Base-by-base conservation (phyloP, 2,329 filamentous ascomycete genomes). In the Botrytis cinerea region DNA sequence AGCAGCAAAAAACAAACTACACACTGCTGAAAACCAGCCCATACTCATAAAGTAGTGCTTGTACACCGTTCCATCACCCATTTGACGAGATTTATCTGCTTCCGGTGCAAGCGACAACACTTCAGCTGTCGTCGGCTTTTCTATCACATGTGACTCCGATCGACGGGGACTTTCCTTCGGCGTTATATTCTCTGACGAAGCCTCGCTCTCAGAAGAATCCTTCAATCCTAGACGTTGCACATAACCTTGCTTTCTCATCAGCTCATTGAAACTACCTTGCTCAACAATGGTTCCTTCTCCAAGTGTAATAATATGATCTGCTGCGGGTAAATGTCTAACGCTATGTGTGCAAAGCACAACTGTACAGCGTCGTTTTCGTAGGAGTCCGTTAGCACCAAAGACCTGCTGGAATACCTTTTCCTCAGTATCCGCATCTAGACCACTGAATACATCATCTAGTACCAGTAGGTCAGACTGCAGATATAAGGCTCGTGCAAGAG, bases 301-400 rank as follows among this genome's bases (percentile, higher is more conserved):
- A 25, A 85, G 75, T 32, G 80, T 79, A 10, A 85, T 76, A 43
- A 85, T 81, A n/a, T 83, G 78, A 54, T 88, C 85, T 6, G 83
- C 81, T 70, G 78, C 73, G 38, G 73, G 77, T 25, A 82, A 80
- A 54, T 82, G 73, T 80, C 84, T 45, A 75, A 76, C 81, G 83
- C 67, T 51, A 73, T 73, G 51, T 25, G 71, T 73, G 7, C 80
- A 78, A 7, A 84, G 76, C 12, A 85, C 43, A 0, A 82, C 77
- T 0, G n/a, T 57, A 18, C 48, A 54, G 12, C 48, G 84, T 83
- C 1, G 81, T 80, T 0, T 76, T 16, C 62, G 61, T n/a, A 77
- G 71, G 2, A 80, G 43, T 2, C 60, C 69, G 12, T 62, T 75
- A 9, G 20, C 38, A n/a, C 75, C 74, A 48, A 76, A 73, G 1